Base-by-base conservation (phyloP, 1,284 basidiomycete species). In the Trichosporon faecale region DNA sequence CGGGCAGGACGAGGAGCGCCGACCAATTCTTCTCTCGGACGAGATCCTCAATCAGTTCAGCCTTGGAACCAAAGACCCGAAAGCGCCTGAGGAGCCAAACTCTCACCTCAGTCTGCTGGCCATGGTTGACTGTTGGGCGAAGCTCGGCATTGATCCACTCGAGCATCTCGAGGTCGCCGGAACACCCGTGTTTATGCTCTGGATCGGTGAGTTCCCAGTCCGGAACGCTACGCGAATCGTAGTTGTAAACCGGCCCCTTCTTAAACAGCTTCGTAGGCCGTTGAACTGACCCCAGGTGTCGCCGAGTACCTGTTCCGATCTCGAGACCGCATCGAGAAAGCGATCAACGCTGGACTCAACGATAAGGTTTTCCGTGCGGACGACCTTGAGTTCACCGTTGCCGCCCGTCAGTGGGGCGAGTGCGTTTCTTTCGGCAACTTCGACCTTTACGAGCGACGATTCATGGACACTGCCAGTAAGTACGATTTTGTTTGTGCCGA, bases 91-190 rank as follows among this genome's bases (percentile, higher is more conserved):
- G 29, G 66, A 68, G 33, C 78, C 80, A 16, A 99, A 99, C 82
- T 97, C 94, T 12, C 97, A 99, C 82, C 89, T 99, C 67, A 91
- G 94, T 9, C 86, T 99, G n/a, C 88, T 99, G 60, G 95, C 95
- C 18, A 99, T 99, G 92, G 97, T 98, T 37, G 97, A 99, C 83
- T 97, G 94, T 80, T 99, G 96, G 97, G 91, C 93, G 11, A 87
- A 88, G 64, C 89, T 98, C 67, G 86, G 86, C 4, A 95, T 98
- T 80, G 89, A 93, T 69, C 97, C 96, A 0, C 98, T 94, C 80
- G 89, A 89, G 52, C 95, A 99, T 84, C 89, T 99, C 71, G 89
- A 92, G 29, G 89, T 99, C 55, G 96, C 96, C 0, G 96, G 95
- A 6, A 99, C 96, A 2, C 96, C 97, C 0, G 88, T 98, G 66